Base-by-base conservation (phyloP, 257 asterid genomes). In the Handroanthus guayacan region DNA sequence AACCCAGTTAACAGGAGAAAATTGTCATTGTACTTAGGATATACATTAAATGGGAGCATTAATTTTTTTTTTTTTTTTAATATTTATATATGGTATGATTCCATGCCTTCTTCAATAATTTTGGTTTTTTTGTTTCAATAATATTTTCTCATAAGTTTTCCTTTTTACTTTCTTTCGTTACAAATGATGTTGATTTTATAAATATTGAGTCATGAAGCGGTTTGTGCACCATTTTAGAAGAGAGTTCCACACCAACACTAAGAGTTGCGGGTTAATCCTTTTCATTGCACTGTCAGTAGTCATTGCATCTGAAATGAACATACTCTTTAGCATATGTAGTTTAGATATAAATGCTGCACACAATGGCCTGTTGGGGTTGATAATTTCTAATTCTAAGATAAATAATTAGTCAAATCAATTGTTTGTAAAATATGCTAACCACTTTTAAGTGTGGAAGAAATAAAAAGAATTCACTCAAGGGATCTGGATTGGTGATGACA, bases 21-120 rank as follows among this genome's bases (percentile, higher is more conserved):
- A 10, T 25, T 44, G 18, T n/a, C 67, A 45, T 62, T 74, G 14
- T 62, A 17, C n/a, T 34, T 18, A 52, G 14, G 52, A 51, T 12
- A 25, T 45, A 72, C 62, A 13, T 5, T 43, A 31, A 41, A 65
- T 38, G 20, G 38, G 18, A 48, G 36, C 62, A 62, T 38, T 31
- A 69, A 12, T 10, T 52, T 1, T 52, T 38, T 9, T 6, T 17
- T 31, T 37, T 25, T 25, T 25, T 0, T 25, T 25, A 25, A 25
- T 0, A 13, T 58, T 2, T 64, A 51, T 50, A 5, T 2, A 5
- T 57, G 41, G 50, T 65, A 14, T 62, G 64, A 3, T 60, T 5
- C 37, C 45, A 58, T 72, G 11, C 69, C 61, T 44, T 36, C 63
- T 31, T 69, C 62, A 51, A 4, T 69, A 67, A 11, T 67, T 10